Percentiles rank a stretch among this genome's conserved stretches.
Evolutionary conservation across 140 eudicot genomes (phyloP).

Genomic region (Bidens hawaiensis): DNA sequence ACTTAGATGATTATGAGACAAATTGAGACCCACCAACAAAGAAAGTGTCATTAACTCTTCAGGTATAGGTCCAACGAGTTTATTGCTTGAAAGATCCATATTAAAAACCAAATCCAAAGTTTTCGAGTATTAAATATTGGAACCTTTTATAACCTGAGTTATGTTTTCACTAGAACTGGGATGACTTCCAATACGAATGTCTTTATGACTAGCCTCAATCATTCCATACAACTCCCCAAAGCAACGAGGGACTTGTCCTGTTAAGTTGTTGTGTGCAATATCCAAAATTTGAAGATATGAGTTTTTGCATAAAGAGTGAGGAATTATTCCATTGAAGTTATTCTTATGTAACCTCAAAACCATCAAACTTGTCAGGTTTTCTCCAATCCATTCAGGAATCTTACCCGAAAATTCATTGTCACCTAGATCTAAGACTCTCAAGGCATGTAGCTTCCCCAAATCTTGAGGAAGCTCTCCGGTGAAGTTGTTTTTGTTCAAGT

Average conservation of each 20-base stretch:
- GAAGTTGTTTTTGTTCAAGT: conserved; percentile 27
- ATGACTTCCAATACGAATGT: not conserved
- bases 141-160: conserved; percentile 14
- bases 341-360: conserved; percentile 29
- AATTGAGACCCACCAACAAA: conserved; percentile 20
- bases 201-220: not conserved
- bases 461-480: conserved; percentile 17
- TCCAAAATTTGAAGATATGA: conserved; percentile 15
- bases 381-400: conserved; percentile 29
- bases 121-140: not conserved
- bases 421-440: conserved; percentile 34
- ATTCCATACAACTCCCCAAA: conserved; percentile 8
- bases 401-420: conserved; percentile 26
- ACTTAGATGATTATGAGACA: conserved; percentile 32
- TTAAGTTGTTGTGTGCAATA: conserved; percentile 4
- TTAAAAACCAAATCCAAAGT: not conserved
- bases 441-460: conserved; percentile 10
- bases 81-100: conserved; percentile 47
- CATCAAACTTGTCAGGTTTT: not conserved
- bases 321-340: conserved; percentile 22
- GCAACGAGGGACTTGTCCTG: conserved; percentile 20
- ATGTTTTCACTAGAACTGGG: not conserved
- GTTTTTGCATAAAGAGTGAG: conserved; percentile 10
- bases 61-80: conserved; percentile 35
- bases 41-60: conserved; percentile 18